Base-by-base conservation (phyloP, 1,284 basidiomycete genomes). In the Naganishia albida region DNA sequence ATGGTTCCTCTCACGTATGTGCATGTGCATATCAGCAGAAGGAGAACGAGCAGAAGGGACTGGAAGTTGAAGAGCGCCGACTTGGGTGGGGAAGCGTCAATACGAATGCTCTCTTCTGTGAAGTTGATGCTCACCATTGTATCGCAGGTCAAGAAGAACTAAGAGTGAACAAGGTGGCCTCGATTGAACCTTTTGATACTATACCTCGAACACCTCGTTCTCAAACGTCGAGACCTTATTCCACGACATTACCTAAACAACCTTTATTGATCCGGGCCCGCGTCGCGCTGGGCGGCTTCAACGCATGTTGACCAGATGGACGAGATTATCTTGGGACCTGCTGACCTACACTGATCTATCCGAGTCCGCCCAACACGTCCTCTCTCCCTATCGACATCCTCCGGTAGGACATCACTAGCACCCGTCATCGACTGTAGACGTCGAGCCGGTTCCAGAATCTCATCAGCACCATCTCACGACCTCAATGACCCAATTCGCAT, bases 41-140 rank as follows among this genome's bases (percentile, higher is more conserved):
- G 84, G 69, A 97, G 88, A 75, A 96, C 93, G 71, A 96, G 87
- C 15, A 99, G 84, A 20, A 99, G 85, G 0, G 93, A 94, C 79
- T 95, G 89, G 76, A 99, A 99, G 82, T 97, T 95, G 86, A 99
- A 97, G 42, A 99, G 84, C 7, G 96, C 95, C 51, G 94, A 95
- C 94, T 97, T 46, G 2, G 23, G 34, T 20, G 34, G 13, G 34
- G 13, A 20, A 7, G 51, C 34, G 18, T 53, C 18, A 53, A 30
- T 20, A 20, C 7, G 34, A 38, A n/a, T n/a, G 30, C 20, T 28
- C 10, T 30, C 8, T 10, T n/a, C n/a, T 12, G 51, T 7, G 28
- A 16, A 18, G 10, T 7, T 2, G 16, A 34, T 34, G 34, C 34
- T 34, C 34, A 34, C 34, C 34, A 34, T 34, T 4, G 34, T 34